Evolutionary conservation across 805 yeast genomes (phyloP), one percentile per base, ranked within the genome.

Genomic region (Maudiozyma serrabonitensis): DNA sequence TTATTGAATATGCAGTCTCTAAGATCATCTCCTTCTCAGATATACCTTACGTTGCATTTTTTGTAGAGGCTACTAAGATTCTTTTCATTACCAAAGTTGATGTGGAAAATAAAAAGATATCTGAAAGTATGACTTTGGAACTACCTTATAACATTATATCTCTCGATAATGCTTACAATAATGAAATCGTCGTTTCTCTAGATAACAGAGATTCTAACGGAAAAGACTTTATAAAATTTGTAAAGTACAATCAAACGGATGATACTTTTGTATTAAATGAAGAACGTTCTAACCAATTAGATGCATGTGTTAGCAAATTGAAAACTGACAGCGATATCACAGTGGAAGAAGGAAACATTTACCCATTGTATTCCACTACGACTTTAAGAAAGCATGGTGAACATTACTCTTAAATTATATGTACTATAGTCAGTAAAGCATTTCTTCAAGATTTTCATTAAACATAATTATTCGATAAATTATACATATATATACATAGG

Each of bases 301-400:
- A 58, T 34, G 49, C 53, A 12, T 56, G 57, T 12, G 46, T 70
- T 2, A 47, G 53, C 8, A 47, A 55, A 13, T 48, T 57, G 15
- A 51, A 66, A 4, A 54, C 53, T 3, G 52, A 58, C 13, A 65
- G 69, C 43, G 61, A 64, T 11, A 66, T 67, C 45, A 67, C 66
- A 2, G 72, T 70, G 9, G 65, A 60, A 4, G 48, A 63, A 11
- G 63, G 69, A 25, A 75, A 70, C 23, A 63, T 75, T 46, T 73
- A 73, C 47, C 78, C 81, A 16, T 70, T 81, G 57, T 78, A 78
- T 58, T 66, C 70, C 48, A 64, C 74, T 45, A 70, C 72, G 50
- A 62, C 75, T 18, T 71, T 81, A 59, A 74, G 84, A 56, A 81
- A 81, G 64, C 76, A 82, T 60, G 82, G 83, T 45, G 85, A 80